Conservation (phyloP, 139 green algal genomes). For the Auxenochlorella pyrenoidosa region DNA sequence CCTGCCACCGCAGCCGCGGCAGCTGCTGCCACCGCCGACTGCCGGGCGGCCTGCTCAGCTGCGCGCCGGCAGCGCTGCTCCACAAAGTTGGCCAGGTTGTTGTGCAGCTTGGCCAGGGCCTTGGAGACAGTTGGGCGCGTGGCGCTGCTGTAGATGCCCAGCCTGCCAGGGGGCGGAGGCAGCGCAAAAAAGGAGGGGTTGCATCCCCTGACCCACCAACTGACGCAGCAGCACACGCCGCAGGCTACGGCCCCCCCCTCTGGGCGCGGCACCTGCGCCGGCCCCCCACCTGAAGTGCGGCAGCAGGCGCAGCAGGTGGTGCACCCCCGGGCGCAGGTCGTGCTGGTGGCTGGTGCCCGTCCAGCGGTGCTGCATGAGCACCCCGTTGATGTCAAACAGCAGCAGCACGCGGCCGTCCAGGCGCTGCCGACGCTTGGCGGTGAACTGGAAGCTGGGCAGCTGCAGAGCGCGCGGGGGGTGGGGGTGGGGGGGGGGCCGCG, state of each 20-base stretch:
- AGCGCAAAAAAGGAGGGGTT: too few relatives aligned
- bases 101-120: constrained; percentile 36
- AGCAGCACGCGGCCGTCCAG: constrained; percentile 35
- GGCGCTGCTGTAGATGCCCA: constrained; percentile 50
- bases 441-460: constrained; percentile 25
- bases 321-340: constrained; percentile 41
- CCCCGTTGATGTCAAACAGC: constrained; percentile 61
- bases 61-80: not conserved
- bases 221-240: not conserved
- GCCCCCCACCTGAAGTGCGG: constrained; percentile 34
- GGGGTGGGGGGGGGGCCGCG: too few relatives aligned
- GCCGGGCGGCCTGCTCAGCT: not conserved
- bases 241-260: too few relatives aligned
- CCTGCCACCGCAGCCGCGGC: not conserved
- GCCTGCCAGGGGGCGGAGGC: not conserved
- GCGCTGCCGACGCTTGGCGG: constrained; percentile 16
- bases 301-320: constrained; percentile 46
- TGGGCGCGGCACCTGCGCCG: too few relatives aligned
- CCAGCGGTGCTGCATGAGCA: constrained; percentile 51
- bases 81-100: constrained; percentile 32
- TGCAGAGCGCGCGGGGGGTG: not conserved
- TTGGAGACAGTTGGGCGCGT: constrained; percentile 40
- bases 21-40: not conserved
- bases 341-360: constrained; percentile 33
- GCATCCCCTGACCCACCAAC: not conserved